Percentiles rank a stretch among this genome's conserved stretches.
phyloP scores from a whole-genome alignment of 768 basidiomycete species.

The Amanita pallidorosea region DNA sequence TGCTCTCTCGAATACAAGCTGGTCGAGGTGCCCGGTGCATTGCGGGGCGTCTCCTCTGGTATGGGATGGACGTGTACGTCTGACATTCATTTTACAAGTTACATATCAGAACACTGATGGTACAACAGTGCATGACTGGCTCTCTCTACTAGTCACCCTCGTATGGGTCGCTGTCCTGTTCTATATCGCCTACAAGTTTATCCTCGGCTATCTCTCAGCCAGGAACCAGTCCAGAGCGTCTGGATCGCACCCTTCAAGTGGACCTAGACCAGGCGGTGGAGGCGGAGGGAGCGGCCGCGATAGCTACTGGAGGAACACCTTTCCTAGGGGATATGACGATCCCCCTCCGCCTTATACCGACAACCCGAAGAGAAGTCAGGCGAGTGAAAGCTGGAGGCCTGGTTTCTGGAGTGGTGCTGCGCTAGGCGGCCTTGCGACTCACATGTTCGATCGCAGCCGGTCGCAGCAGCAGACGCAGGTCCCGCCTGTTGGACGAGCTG shows the following conservation, averaged over 20 bases:
- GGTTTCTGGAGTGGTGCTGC: constrained; percentile 85
- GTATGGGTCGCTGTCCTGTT: constrained; percentile 44
- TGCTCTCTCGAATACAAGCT: constrained; percentile 83
- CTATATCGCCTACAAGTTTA: constrained; percentile 45
- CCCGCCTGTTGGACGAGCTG: constrained; percentile 14
- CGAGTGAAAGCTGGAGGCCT: constrained; percentile 37
- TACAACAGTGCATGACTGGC: constrained; percentile 32
- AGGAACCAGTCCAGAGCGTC: constrained; percentile 9
- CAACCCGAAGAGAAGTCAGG: constrained; percentile 13
- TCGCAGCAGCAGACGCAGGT: constrained; percentile 10
- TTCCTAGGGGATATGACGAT: constrained; percentile 19
- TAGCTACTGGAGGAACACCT: neutral
- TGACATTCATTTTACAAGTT: neutral
- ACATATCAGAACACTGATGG: neutral
- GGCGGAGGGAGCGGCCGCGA: constrained; percentile 32
- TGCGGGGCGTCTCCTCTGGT: constrained; percentile 23
- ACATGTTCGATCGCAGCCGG: constrained; percentile 25
- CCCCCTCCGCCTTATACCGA: constrained; percentile 53
- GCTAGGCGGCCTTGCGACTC: constrained; percentile 59
- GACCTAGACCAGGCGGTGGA: constrained; percentile 24
- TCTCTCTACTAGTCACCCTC: constrained; percentile 40
- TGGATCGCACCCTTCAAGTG: constrained; percentile 19
- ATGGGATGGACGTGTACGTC: constrained; percentile 19
- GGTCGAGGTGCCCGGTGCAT: constrained; percentile 47
- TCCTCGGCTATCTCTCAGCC: constrained; percentile 41